A percentile compares a stretch with the other conserved stretches of the same genome.
Conservation (phyloP, 371 early-diverging fungal genomes). For the Syncephalastrum racemosum region DNA sequence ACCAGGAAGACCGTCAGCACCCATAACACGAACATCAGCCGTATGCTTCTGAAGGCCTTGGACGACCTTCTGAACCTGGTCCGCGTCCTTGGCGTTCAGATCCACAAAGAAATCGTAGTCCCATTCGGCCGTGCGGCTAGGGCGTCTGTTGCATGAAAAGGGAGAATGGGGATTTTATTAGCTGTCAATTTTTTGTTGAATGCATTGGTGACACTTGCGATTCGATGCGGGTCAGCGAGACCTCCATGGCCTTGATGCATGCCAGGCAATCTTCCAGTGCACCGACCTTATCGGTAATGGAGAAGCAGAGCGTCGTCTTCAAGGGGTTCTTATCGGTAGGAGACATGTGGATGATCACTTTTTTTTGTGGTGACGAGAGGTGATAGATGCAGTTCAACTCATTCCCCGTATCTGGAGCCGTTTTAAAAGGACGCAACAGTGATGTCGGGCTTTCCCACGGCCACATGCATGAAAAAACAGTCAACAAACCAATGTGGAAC, state of each 20-base stretch:
- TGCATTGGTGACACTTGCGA: slow-evolving; percentile 49
- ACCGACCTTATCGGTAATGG: slow-evolving; percentile 84
- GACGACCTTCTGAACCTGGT: slow-evolving; percentile 59
- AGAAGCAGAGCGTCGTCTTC: slow-evolving; percentile 73
- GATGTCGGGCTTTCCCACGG: slow-evolving; percentile 11
- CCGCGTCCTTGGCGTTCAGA: slow-evolving; percentile 62
- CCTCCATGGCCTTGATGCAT: slow-evolving; percentile 68
- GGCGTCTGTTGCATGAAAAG: slow-evolving; percentile 53
- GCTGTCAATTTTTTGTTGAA: too few relatives aligned
- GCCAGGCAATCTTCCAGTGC: slow-evolving; percentile 82
- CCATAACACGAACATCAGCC: slow-evolving; percentile 63
- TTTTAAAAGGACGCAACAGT: neutral
- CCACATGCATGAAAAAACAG: slow-evolving; percentile 8
- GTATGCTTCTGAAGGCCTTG: slow-evolving; percentile 61
- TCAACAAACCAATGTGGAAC: too few relatives aligned
- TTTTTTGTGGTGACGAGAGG: neutral
- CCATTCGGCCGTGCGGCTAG: slow-evolving; percentile 74
- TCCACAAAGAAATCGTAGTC: slow-evolving; percentile 95
- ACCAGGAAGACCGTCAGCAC: slow-evolving; percentile 5
- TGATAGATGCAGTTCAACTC: neutral
- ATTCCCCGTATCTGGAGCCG: neutral
- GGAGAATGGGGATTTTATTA: neutral
- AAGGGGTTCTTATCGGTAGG: slow-evolving; percentile 16
- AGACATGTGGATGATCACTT: slow-evolving; percentile 10
- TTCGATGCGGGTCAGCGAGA: slow-evolving; percentile 92